These are phyloP conservation scores for Syncephalastrum sp. DNA, from an alignment of 371 early-diverging fungal genomes.

Conservation along the genomic window DNA sequence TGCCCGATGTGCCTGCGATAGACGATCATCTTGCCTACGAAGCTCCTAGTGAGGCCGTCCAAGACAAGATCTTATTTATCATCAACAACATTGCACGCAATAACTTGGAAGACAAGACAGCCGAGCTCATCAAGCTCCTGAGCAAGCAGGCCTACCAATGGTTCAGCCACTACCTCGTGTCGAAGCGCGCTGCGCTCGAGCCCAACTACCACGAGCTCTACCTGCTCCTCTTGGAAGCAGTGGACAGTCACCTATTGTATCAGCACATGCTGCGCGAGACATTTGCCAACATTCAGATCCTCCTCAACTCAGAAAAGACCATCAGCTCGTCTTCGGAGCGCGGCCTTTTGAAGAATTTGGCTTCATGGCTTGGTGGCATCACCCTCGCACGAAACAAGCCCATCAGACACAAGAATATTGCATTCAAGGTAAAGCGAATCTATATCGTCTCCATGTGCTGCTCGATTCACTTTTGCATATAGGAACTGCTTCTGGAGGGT, in stretches of 20 bases:
- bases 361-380: slow-evolving; percentile 96
- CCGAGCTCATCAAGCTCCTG: slow-evolving; percentile 77
- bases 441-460: no score
- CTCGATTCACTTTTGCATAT: slow-evolving; percentile 1
- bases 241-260: slow-evolving; percentile 61
- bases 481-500: slow-evolving; percentile 90
- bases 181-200: slow-evolving; percentile 92
- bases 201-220: slow-evolving; percentile 94
- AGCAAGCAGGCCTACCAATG: slow-evolving; percentile 71
- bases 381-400: slow-evolving; percentile 92
- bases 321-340: slow-evolving; percentile 88
- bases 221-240: slow-evolving; percentile 70
- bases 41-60: slow-evolving; percentile 68
- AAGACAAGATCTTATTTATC: slow-evolving; percentile 94
- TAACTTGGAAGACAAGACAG: slow-evolving; percentile 82
- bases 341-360: slow-evolving; percentile 88
- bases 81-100: slow-evolving; percentile 93
- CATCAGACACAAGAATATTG: slow-evolving; percentile 88
- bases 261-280: slow-evolving; percentile 87
- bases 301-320: slow-evolving; percentile 92
- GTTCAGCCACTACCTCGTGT: slow-evolving; percentile 92
- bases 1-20: slow-evolving; percentile 24
- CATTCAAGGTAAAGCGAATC: slow-evolving; percentile 73
- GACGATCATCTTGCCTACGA: slow-evolving; percentile 45
- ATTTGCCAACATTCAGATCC: slow-evolving; percentile 76